A percentile compares a stretch with the other conserved stretches of the same genome.
These are phyloP conservation scores for Nicotiana benthamiana DNA, from an alignment of 257 asterid species.

Conservation along the genomic window DNA sequence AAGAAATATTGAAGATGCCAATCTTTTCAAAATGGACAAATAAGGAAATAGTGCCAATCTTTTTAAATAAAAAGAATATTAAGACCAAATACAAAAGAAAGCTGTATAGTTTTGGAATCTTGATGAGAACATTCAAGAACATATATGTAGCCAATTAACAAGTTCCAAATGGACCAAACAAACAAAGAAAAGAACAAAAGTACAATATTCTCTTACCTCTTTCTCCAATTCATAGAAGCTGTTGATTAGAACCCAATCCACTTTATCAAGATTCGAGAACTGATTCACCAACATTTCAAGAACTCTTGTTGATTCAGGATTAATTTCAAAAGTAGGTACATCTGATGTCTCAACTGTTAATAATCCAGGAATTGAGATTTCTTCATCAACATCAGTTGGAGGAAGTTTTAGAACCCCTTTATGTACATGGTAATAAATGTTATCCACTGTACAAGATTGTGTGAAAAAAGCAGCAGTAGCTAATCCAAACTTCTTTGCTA, in stretches of 20 bases:
- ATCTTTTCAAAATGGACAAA: too few species aligned
- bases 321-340: not conserved
- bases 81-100: too few species aligned
- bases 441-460: constrained; percentile 9
- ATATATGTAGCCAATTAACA: not conserved
- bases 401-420: not conserved
- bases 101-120: constrained; percentile 1
- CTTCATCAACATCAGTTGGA: not conserved
- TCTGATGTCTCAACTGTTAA: not conserved
- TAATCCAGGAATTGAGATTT: not conserved
- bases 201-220: constrained; percentile 10
- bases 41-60: too few species aligned
- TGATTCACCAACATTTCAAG: constrained; percentile 9
- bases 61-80: too few species aligned
- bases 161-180: not conserved
- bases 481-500: not conserved
- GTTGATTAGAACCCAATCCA: constrained; percentile 32
- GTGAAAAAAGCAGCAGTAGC: constrained; percentile 11
- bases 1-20: too few species aligned
- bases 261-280: constrained; percentile 18
- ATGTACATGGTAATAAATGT: constrained; percentile 10
- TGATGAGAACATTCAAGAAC: not conserved
- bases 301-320: not conserved
- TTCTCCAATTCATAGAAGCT: constrained; percentile 29
- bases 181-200: not conserved